These are phyloP conservation scores for Chrysanthemum lavandulifolium DNA, from an alignment of 129 eudicot species.

Conservation along the genomic window DNA sequence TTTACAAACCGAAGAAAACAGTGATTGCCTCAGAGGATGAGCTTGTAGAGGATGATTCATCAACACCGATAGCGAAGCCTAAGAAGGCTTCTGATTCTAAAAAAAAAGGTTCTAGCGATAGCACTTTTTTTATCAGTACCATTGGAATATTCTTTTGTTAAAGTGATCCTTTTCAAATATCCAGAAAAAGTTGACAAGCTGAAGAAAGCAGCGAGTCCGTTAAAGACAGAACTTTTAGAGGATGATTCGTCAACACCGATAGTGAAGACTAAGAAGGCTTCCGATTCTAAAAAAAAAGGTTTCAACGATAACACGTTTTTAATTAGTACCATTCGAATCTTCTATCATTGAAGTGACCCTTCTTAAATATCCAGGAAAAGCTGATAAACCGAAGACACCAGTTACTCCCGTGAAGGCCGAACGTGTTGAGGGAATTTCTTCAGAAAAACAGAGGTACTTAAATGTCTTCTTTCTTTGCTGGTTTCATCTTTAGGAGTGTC, in stretches of 20 bases:
- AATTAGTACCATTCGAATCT: neutral
- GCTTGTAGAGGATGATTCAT: slow-evolving; percentile 34
- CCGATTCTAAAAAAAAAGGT: slow-evolving; percentile 47
- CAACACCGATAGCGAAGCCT: slow-evolving; percentile 44
- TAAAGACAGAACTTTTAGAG: slow-evolving; percentile 28
- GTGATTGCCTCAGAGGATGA: slow-evolving; percentile 17
- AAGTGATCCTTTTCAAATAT: slow-evolving; percentile 5
- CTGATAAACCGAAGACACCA: slow-evolving; percentile 36
- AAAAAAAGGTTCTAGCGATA: slow-evolving; percentile 37
- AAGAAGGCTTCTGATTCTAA: slow-evolving; percentile 34
- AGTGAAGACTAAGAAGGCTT: slow-evolving; percentile 39
- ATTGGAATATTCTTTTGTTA: neutral
- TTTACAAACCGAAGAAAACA: slow-evolving; percentile 34
- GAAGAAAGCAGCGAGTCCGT: slow-evolving; percentile 29
- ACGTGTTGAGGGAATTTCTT: slow-evolving; percentile 41
- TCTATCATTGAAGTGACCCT: neutral
- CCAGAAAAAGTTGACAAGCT: slow-evolving; percentile 36
- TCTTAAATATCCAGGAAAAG: slow-evolving; percentile 35
- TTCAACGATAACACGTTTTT: slow-evolving; percentile 10
- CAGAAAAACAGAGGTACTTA: slow-evolving; percentile 78
- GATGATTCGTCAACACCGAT: slow-evolving; percentile 37
- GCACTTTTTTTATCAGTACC: slow-evolving; percentile 1
- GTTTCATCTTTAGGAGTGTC: too few relatives aligned
- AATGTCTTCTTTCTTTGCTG: neutral
- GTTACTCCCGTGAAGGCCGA: slow-evolving; percentile 22